Evolutionary conservation across 768 basidiomycete genomes (phyloP), one percentile per base, ranked within the genome.

Genomic region (Psilocybe cubensis): DNA sequence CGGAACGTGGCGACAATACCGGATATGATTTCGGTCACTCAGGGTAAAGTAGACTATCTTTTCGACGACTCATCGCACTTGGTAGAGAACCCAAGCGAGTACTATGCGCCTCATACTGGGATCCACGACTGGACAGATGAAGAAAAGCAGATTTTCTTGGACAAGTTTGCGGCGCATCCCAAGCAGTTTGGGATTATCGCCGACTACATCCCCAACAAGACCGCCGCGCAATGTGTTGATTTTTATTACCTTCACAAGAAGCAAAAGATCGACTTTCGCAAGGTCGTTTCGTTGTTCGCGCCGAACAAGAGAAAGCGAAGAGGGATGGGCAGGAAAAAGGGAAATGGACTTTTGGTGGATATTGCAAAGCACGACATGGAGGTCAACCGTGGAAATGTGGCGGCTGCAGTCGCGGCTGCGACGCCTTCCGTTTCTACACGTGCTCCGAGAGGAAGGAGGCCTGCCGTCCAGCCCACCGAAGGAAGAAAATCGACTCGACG

Each of bases 181-280:
- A 98, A 98, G 69, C 96, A 98, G 69, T 98, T 98, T 65, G 96
- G 94, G n/a, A 80, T 88, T 66, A 95, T 98, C 57, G 87, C 96
- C 0, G 82, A 85, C 21, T 83, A 77, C 62, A 74, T 98, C 11
- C 85, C 89, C 4, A 81, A 92, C 78, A 98, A 97, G 80, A 88
- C 92, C 1, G 77, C 92, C 1, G 79, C 87, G 0, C 91, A 97
- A 79, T 97, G 95, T 68, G 91, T 98, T 44, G 84, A 89, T 47
- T 96, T 86, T 73, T 98, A 98, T 73, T 98, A 98, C 71, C 77
- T 96, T 49, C 92, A 95, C 76, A 98, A 98, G 81, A 94, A 94
- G 75, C 83, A 82, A 64, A 73, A 82, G 33, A 92, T 95, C 67
- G 89, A 95, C 73, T 96, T 94, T 74, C 85, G 91, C 54, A 84